A percentile compares a stretch with the other conserved stretches of the same genome.
Conservation (phyloP, 2,329 filamentous ascomycete species). For the Cladophialophora psammophila region DNA sequence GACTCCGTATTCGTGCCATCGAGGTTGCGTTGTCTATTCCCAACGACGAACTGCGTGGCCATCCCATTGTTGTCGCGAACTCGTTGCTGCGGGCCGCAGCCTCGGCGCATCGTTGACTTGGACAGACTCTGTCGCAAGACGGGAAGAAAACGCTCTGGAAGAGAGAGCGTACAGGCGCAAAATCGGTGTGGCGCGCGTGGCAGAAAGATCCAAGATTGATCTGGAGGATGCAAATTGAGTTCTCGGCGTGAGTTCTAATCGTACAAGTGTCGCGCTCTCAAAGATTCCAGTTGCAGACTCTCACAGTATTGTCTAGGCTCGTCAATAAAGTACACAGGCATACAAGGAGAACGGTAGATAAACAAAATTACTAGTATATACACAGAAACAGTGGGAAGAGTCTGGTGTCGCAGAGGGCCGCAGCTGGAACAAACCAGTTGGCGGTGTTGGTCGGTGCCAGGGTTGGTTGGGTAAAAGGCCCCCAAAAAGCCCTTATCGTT, state of each 20-base stretch:
- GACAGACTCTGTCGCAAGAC: not conserved
- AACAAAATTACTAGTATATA: not conserved
- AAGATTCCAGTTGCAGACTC: not conserved
- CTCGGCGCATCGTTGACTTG: conserved; percentile 25
- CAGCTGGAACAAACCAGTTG: not conserved
- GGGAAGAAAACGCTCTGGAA: not conserved
- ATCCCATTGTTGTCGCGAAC: conserved; percentile 37
- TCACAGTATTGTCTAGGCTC: not conserved
- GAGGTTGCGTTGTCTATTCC: conserved; percentile 31
- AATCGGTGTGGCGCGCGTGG: not conserved
- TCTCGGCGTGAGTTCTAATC: not conserved
- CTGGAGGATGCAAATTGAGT: not conserved
- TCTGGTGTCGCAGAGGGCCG: not conserved
- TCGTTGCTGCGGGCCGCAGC: conserved; percentile 24
- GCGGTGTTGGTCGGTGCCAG: not conserved
- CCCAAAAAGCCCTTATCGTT: conserved; percentile 3
- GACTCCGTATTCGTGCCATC: conserved; percentile 35
- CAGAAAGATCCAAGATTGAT: not conserved
- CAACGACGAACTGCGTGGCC: conserved; percentile 38
- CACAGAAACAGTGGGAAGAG: not conserved
- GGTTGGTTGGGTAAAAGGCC: not conserved
- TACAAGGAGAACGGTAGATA: not conserved
- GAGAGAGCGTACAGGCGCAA: not conserved
- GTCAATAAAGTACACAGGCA: not conserved
- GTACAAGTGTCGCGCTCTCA: not conserved